These are phyloP conservation scores for Zygosaccharomyces bisporus DNA, from an alignment of 805 yeast species.

Conservation along the genomic window DNA sequence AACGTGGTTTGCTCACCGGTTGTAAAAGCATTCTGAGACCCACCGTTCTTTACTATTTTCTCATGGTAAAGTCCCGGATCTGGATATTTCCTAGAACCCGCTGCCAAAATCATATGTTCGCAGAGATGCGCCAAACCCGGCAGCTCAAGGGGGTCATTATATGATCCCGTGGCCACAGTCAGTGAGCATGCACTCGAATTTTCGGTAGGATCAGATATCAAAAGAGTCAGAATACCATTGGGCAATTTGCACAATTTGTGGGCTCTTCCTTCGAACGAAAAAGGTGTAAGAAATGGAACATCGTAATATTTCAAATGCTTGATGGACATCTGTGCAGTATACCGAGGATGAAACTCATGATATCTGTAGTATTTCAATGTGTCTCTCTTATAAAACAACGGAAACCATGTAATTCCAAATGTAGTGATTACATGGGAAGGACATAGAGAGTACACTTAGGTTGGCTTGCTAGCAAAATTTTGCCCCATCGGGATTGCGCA, in stretches of 20 bases:
- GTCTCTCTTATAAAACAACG: not conserved
- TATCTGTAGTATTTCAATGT: not conserved
- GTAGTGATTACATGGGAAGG: not conserved
- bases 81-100: conserved; percentile 56
- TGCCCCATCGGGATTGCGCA: not conserved
- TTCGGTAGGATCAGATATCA: conserved; percentile 72
- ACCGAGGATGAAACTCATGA: not conserved
- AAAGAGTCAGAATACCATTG: conserved; percentile 64
- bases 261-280: conserved; percentile 37
- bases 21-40: conserved; percentile 63
- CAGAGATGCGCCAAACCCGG: conserved; percentile 89
- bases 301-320: conserved; percentile 22
- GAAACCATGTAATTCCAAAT: not conserved
- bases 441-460: not conserved
- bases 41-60: conserved; percentile 46
- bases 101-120: conserved; percentile 62
- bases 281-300: conserved; percentile 35
- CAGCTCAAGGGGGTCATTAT: conserved; percentile 63
- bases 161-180: conserved; percentile 77
- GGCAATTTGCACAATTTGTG: conserved; percentile 49
- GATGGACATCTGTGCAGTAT: conserved; percentile 21
- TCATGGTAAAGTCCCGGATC: conserved; percentile 45
- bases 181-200: conserved; percentile 65
- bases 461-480: not conserved
- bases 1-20: conserved; percentile 64